Percentiles rank a stretch among this genome's conserved stretches.
phyloP scores from a whole-genome alignment of 495 filamentous ascomycete species.

The Penicillium crystallinum region DNA sequence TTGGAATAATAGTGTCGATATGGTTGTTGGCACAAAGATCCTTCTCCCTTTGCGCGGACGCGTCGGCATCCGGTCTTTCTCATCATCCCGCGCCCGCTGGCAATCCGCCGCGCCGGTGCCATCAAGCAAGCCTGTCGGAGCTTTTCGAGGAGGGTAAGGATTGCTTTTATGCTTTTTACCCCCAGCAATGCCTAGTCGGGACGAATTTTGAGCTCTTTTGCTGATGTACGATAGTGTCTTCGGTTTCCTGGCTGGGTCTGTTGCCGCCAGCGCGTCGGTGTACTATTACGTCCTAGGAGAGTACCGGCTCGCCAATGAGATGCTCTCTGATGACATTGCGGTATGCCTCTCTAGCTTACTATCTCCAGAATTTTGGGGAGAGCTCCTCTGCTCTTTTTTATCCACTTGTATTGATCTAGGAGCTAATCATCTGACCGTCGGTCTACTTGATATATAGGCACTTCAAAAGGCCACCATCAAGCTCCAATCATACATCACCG shows the following conservation, averaged over 20 bases:
- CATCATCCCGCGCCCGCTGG: constrained; percentile 31
- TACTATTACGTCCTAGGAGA: constrained; percentile 92
- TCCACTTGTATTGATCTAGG: not conserved
- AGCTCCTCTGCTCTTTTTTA: not conserved
- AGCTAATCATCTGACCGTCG: not conserved
- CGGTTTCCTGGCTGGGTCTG: constrained; percentile 86
- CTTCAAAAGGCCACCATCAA: constrained; percentile 83
- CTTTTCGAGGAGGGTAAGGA: constrained; percentile 82
- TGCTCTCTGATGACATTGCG: constrained; percentile 92
- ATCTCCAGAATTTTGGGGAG: not conserved
- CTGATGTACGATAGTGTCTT: constrained; percentile 57
- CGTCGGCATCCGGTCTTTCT: constrained; percentile 31
- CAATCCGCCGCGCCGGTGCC: constrained; percentile 48
- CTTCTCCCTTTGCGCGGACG: constrained; percentile 23
- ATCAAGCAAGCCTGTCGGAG: constrained; percentile 76
- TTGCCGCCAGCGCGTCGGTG: constrained; percentile 69
- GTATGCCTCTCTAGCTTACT: constrained; percentile 53
- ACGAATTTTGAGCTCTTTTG: not conserved
- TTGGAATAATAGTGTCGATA: constrained; percentile 12
- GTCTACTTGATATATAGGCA: constrained; percentile 47
- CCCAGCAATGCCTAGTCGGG: not conserved
- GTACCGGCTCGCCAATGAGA: constrained; percentile 88
- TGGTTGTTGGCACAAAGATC: constrained; percentile 19
- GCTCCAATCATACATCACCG: constrained; percentile 74
- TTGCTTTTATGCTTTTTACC: not conserved